Evolutionary conservation across 176 grass and related monocot species (phyloP).

Genomic region (Oryza rufipogon): DNA sequence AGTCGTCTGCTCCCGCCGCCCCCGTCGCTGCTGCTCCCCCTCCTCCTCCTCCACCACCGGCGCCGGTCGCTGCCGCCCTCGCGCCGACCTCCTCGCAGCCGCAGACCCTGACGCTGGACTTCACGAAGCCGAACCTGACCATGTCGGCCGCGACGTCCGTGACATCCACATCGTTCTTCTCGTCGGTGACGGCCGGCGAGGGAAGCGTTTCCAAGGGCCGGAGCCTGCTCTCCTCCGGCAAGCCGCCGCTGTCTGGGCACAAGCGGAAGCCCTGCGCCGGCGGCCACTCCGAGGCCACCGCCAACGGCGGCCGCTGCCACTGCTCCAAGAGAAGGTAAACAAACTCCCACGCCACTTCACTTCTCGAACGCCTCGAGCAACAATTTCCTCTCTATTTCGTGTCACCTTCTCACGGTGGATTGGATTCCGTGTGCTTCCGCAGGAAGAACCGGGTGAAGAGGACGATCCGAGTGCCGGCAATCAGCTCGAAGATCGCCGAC

Average conservation of each 20-base stretch:
- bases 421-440: neutral
- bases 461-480: constrained; percentile 76
- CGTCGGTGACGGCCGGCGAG: constrained; percentile 82
- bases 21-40: neutral
- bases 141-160: constrained; percentile 69
- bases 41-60: neutral
- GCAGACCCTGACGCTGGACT: constrained; percentile 82
- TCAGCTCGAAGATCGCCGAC: constrained; percentile 85
- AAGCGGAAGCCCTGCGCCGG: constrained; percentile 73
- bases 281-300: constrained; percentile 62
- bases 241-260: constrained; percentile 64
- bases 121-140: constrained; percentile 72
- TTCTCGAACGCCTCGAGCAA: neutral
- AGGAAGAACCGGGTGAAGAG: constrained; percentile 84
- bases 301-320: constrained; percentile 68
- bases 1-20: neutral
- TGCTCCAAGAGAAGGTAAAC: constrained; percentile 86
- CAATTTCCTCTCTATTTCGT: neutral
- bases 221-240: constrained; percentile 63
- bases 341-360: neutral
- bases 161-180: constrained; percentile 86
- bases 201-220: constrained; percentile 86
- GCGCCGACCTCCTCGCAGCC: constrained; percentile 33
- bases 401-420: neutral
- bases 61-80: neutral